These are phyloP conservation scores for Lentinula boryana DNA, from an alignment of 768 basidiomycete genomes.

Conservation along the genomic window DNA sequence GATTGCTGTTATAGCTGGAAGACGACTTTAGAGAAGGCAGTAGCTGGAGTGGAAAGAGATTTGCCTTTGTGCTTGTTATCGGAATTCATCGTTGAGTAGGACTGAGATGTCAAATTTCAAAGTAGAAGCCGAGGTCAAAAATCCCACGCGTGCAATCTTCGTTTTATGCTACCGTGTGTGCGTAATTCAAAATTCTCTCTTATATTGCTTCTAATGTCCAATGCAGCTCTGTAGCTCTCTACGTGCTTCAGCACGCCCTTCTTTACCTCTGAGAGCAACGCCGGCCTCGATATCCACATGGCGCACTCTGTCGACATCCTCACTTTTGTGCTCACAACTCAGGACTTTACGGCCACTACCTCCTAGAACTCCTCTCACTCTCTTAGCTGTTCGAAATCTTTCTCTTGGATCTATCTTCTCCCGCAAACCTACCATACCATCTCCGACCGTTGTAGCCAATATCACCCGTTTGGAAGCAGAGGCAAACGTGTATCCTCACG, in stretches of 20 bases:
- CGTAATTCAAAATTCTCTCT: background rate
- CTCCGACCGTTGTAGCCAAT: slow-evolving; percentile 60
- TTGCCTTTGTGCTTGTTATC: slow-evolving; percentile 36
- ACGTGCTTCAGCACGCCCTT: slow-evolving; percentile 21
- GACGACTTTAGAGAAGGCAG: background rate
- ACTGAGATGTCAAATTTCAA: background rate
- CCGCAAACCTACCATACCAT: slow-evolving; percentile 43
- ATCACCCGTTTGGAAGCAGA: slow-evolving; percentile 74
- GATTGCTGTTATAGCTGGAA: slow-evolving; percentile 26
- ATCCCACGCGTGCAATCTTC: background rate
- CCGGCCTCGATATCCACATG: background rate
- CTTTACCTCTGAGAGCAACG: background rate
- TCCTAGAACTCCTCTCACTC: slow-evolving; percentile 10
- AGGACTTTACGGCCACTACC: slow-evolving; percentile 4
- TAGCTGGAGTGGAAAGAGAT: background rate
- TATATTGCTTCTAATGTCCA: background rate
- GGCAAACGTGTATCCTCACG: slow-evolving; percentile 67
- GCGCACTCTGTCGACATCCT: background rate
- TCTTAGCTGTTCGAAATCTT: slow-evolving; percentile 18
- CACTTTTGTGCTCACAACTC: background rate
- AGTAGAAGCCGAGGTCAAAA: slow-evolving; percentile 1
- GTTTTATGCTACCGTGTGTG: background rate
- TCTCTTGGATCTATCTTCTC: slow-evolving; percentile 42
- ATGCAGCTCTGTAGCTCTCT: slow-evolving; percentile 27
- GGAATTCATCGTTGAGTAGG: background rate